Evolutionary conservation across 192 early-diverging fungal species (phyloP).

Genomic region (Phlyctochytrium arcticum): DNA sequence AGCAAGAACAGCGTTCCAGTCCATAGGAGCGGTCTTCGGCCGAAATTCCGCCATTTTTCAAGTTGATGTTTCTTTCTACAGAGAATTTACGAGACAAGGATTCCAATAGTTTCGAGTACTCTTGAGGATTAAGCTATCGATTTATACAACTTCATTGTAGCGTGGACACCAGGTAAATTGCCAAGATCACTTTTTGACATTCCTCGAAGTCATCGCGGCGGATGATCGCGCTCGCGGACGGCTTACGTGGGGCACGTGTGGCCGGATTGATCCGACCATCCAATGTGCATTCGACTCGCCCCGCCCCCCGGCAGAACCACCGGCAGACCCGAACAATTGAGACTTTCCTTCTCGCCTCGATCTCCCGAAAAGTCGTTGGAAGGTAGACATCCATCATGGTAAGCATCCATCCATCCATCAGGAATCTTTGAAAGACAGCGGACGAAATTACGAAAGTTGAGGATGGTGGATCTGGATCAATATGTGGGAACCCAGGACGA

Average conservation of each 20-base stretch:
- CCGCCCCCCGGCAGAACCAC: background rate
- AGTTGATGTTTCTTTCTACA: too few relatives aligned
- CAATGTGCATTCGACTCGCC: background rate
- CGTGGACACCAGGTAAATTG: background rate
- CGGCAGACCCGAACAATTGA: background rate
- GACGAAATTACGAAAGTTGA: too few relatives aligned
- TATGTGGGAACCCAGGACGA: too few relatives aligned
- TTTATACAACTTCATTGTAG: too few relatives aligned
- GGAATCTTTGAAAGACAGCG: too few relatives aligned
- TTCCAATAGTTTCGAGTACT: too few relatives aligned
- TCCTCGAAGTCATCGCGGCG: background rate
- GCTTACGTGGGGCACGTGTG: background rate
- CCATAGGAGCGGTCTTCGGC: background rate
- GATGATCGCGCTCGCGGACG: background rate
- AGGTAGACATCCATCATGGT: background rate
- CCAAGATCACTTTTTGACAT: background rate
- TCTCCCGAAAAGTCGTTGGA: background rate
- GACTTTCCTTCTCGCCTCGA: background rate
- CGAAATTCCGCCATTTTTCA: background rate
- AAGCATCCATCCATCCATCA: background rate
- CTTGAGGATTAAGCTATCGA: too few relatives aligned
- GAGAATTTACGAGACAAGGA: background rate
- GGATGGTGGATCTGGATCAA: too few relatives aligned
- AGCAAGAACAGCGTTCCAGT: conserved; percentile 17
- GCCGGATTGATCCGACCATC: background rate